Conservation (phyloP, 2,329 filamentous ascomycete genomes). For the Xylaria multiplex region DNA sequence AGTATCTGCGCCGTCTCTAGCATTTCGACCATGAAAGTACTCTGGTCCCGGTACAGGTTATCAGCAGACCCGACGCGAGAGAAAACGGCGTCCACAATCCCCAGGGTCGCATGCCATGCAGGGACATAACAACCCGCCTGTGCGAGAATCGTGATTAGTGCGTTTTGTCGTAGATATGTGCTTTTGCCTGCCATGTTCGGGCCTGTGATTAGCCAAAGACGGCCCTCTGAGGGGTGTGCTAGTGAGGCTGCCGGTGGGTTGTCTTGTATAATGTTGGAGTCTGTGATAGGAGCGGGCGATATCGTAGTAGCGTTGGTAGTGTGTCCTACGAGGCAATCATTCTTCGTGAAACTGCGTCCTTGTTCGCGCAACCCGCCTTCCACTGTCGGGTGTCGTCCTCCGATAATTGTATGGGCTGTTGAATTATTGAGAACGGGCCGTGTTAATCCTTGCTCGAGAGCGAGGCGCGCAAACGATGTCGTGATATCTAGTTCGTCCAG, state of each 20-base stretch:
- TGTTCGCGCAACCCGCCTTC: constrained; percentile 82
- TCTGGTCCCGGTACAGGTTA: constrained; percentile 93
- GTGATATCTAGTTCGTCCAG: constrained; percentile 93
- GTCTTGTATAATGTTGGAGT: constrained; percentile 57
- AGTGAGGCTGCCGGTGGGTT: constrained; percentile 67
- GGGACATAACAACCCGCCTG: constrained; percentile 95
- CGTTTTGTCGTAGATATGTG: constrained; percentile 95
- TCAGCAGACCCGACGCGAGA: constrained; percentile 93
- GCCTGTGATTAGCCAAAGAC: constrained; percentile 75
- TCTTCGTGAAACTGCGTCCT: constrained; percentile 83
- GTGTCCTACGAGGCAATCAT: constrained; percentile 88
- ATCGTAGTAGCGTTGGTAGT: constrained; percentile 64
- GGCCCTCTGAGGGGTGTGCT: constrained; percentile 62
- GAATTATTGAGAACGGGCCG: constrained; percentile 76
- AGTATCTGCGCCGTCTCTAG: constrained; percentile 93
- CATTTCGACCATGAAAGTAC: constrained; percentile 99
- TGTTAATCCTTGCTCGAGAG: constrained; percentile 76
- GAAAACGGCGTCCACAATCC: constrained; percentile 95
- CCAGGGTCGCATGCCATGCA: constrained; percentile 84
- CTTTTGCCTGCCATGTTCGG: constrained; percentile 99
- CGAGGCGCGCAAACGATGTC: constrained; percentile 84
- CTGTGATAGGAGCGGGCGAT: constrained; percentile 2
- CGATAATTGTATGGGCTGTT: constrained; percentile 75
- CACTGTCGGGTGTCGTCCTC: constrained; percentile 91
- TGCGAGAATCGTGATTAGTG: constrained; percentile 90